phyloP scores from a whole-genome alignment of 2,329 filamentous ascomycete species.

The Nannizzia gypsea region DNA sequence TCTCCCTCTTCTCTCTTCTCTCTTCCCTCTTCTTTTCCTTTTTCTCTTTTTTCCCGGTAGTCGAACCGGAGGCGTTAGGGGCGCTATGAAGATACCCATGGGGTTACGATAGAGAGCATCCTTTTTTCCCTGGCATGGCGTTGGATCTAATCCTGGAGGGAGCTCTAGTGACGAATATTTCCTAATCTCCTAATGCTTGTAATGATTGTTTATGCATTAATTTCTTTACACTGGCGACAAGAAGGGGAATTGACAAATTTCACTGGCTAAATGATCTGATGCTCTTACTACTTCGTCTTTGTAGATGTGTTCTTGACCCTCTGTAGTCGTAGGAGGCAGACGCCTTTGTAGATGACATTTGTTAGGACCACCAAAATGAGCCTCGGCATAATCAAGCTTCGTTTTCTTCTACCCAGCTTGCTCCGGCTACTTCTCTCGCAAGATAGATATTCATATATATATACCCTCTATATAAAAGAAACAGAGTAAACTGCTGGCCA shows the following conservation, averaged over 20 bases:
- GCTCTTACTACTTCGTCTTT: background rate
- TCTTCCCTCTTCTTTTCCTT: background rate
- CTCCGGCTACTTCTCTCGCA: background rate
- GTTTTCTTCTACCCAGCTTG: background rate
- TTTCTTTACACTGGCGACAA: background rate
- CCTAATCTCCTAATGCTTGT: background rate
- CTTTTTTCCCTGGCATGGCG: background rate
- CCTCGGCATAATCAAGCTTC: background rate
- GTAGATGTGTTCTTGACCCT: no score
- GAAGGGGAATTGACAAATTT: background rate
- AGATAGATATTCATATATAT: background rate
- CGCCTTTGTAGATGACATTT: background rate
- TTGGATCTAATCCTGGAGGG: background rate
- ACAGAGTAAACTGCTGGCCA: background rate
- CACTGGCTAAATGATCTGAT: background rate
- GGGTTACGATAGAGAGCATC: background rate
- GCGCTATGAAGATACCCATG: constrained; percentile 1
- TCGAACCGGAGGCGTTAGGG: background rate
- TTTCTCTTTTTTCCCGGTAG: background rate
- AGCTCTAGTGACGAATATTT: background rate
- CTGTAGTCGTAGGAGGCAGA: no score
- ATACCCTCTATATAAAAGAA: background rate
- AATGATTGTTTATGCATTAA: background rate
- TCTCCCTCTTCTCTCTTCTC: background rate
- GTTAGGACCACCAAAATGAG: no score